Conservation (phyloP, 108 stramenopile genomes). For the Cyclotella atomus region DNA sequence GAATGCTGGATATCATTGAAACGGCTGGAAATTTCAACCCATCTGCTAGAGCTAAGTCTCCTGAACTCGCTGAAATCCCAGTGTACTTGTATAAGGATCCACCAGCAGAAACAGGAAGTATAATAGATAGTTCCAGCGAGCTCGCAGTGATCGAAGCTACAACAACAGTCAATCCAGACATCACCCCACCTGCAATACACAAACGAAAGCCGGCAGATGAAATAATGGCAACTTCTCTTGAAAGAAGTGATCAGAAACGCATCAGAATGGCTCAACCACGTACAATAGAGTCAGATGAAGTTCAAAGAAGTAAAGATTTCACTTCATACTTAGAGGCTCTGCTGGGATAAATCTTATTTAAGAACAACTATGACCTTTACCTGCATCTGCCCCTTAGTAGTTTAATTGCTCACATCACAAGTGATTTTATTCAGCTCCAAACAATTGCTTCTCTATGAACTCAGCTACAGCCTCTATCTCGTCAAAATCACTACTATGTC, state of each 20-base stretch:
- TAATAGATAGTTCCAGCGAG: neutral
- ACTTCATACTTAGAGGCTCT: slow-evolving; percentile 27
- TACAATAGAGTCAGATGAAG: slow-evolving; percentile 15
- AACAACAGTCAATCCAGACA: neutral
- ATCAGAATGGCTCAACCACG: neutral
- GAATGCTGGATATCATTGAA: slow-evolving; percentile 14
- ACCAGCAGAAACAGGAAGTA: neutral
- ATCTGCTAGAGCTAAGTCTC: neutral
- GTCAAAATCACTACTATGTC: slow-evolving; percentile 68
- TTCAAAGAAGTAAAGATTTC: slow-evolving; percentile 29
- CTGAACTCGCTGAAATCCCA: neutral
- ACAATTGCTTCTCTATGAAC: slow-evolving; percentile 65
- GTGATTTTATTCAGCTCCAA: neutral
- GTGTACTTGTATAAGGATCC: neutral
- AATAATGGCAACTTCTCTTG: neutral
- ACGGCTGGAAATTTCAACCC: slow-evolving; percentile 9
- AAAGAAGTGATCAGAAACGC: slow-evolving; percentile 1
- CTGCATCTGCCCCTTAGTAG: neutral
- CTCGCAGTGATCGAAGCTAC: neutral
- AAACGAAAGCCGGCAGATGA: slow-evolving; percentile 8
- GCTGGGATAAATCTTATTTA: slow-evolving; percentile 6
- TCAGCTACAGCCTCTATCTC: slow-evolving; percentile 78
- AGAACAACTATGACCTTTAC: neutral
- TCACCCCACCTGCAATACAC: neutral
- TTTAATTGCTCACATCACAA: neutral